Evolutionary conservation across 2,329 filamentous ascomycete genomes (phyloP).

Genomic region (Verticillium tricorpus): DNA sequence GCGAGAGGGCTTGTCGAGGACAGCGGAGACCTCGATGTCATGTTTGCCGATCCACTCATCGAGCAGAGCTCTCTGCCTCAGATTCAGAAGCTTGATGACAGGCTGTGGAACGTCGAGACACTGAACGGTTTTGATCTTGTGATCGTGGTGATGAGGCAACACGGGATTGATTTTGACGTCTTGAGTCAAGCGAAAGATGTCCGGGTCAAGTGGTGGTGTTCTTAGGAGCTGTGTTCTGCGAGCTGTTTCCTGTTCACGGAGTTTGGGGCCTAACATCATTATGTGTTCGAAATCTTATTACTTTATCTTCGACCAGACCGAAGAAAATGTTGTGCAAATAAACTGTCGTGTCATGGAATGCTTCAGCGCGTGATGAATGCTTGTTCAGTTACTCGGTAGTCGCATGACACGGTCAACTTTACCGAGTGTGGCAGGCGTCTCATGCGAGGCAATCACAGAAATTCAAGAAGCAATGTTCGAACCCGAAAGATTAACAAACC

Average conservation of each 20-base stretch:
- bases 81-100: constrained; percentile 20
- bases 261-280: neutral
- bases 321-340: neutral
- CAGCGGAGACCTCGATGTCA: constrained; percentile 20
- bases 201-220: constrained; percentile 32
- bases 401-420: neutral
- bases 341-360: neutral
- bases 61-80: constrained; percentile 20
- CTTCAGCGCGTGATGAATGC: neutral
- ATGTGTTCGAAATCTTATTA: neutral
- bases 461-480: too few species aligned
- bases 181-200: constrained; percentile 17
- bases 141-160: constrained; percentile 24
- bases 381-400: neutral
- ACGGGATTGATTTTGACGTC: constrained; percentile 20
- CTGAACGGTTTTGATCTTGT: constrained; percentile 23
- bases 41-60: constrained; percentile 25
- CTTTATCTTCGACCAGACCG: neutral
- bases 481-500: too few species aligned
- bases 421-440: neutral
- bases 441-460: too few species aligned
- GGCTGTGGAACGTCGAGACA: constrained; percentile 19
- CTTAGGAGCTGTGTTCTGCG: neutral
- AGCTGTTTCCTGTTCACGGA: neutral
- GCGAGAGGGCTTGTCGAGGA: constrained; percentile 14